Conservation (phyloP, 2,329 filamentous ascomycete genomes). For the Penicillium sp. region DNA sequence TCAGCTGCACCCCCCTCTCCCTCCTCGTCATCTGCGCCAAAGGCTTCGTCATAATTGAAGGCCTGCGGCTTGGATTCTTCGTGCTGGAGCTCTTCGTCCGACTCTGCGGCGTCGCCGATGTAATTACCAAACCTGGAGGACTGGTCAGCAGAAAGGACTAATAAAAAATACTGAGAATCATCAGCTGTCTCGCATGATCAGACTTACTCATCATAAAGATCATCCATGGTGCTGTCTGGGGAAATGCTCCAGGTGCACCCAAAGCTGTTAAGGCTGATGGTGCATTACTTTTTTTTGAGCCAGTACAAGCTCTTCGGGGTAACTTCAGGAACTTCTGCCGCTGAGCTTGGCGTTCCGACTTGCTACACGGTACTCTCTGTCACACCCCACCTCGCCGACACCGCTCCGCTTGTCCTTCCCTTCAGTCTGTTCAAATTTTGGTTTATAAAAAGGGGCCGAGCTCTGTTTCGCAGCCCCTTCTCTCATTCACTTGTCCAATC, state of each 20-base stretch:
- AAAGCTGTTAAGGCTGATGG: slow-evolving; percentile 18
- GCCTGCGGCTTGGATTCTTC: slow-evolving; percentile 76
- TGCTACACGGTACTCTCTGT: slow-evolving; percentile 8
- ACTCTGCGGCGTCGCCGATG: slow-evolving; percentile 90
- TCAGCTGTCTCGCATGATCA: not conserved
- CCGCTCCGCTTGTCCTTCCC: slow-evolving; percentile 1
- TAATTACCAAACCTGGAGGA: slow-evolving; percentile 87
- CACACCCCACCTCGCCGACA: slow-evolving; percentile 11
- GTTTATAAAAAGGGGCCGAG: slow-evolving; percentile 16
- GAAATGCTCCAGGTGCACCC: slow-evolving; percentile 16
- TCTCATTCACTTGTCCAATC: slow-evolving; percentile 1
- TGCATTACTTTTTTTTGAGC: slow-evolving; percentile 25
- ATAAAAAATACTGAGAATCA: not conserved
- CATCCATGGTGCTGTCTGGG: slow-evolving; percentile 70
- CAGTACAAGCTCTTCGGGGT: slow-evolving; percentile 18
- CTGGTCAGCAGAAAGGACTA: slow-evolving; percentile 19
- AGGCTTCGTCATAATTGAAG: slow-evolving; percentile 77
- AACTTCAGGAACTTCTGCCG: slow-evolving; percentile 16
- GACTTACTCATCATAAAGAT: slow-evolving; percentile 89
- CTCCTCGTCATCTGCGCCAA: slow-evolving; percentile 64
- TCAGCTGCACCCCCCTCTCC: slow-evolving; percentile 68
- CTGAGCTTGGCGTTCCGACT: slow-evolving; percentile 17
- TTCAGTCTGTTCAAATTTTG: not conserved
- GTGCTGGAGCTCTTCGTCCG: slow-evolving; percentile 81
- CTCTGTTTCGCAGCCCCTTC: not conserved